Percentiles rank a stretch among this genome's conserved stretches.
Conservation (phyloP, 1,284 basidiomycete species). For the Apiotrichum akiyoshidainum region DNA sequence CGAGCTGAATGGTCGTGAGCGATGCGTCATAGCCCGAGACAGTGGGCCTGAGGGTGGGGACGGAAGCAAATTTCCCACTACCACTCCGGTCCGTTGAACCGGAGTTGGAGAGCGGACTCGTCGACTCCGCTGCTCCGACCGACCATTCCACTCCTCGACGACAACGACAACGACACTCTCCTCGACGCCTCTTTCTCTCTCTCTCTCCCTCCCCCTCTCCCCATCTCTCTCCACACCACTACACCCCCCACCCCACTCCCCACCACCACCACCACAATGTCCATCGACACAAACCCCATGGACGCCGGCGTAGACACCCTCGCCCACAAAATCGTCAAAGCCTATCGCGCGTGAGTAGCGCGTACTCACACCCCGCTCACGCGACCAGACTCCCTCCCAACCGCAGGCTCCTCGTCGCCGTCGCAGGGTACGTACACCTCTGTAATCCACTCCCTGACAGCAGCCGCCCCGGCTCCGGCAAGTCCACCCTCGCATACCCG, state of each 20-base stretch:
- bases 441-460: not conserved
- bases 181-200: not conserved
- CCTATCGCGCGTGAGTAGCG: constrained; percentile 11
- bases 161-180: too few relatives aligned
- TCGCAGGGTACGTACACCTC: constrained; percentile 33
- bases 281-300: constrained; percentile 9
- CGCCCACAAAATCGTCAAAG: constrained; percentile 16
- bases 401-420: constrained; percentile 64
- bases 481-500: constrained; percentile 52
- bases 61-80: too few relatives aligned
- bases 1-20: too few relatives aligned
- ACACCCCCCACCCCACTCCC: not conserved
- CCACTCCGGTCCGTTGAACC: too few relatives aligned
- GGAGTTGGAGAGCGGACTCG: too few relatives aligned
- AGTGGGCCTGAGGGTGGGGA: too few relatives aligned
- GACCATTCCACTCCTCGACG: too few relatives aligned
- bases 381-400: constrained; percentile 52
- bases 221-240: too few relatives aligned
- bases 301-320: constrained; percentile 16
- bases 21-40: too few relatives aligned
- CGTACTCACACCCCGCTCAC: constrained; percentile 3
- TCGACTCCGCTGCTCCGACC: too few relatives aligned
- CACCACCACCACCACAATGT: not conserved
- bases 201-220: not conserved
- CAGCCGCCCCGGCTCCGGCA: constrained; percentile 54